Percentiles rank a stretch among this genome's conserved stretches.
Conservation (phyloP, 306 rosid genomes). For the Trifolium fragiferum region DNA sequence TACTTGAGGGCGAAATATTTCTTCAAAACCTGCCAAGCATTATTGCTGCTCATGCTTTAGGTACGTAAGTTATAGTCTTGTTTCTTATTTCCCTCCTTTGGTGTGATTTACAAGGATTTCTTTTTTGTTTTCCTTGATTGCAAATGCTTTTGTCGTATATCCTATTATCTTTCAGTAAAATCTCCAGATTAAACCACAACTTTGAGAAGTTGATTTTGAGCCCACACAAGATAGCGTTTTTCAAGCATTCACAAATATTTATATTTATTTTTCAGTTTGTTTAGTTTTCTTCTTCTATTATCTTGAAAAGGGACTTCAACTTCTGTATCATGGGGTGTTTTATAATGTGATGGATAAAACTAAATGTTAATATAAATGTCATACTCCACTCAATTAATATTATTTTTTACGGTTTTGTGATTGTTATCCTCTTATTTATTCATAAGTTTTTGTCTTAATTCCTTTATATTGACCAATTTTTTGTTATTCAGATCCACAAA, state of each 20-base stretch:
- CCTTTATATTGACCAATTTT: slow-evolving; percentile 28
- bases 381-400: neutral
- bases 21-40: slow-evolving; percentile 97
- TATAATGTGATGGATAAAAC: slow-evolving; percentile 7
- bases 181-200: slow-evolving; percentile 9
- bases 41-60: slow-evolving; percentile 90
- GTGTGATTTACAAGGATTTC: slow-evolving; percentile 15
- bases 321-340: neutral
- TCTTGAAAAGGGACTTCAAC: neutral
- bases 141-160: slow-evolving; percentile 15
- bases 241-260: neutral
- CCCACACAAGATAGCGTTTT: neutral
- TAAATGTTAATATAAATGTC: slow-evolving; percentile 1
- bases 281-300: slow-evolving; percentile 21
- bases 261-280: neutral
- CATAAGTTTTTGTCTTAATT: slow-evolving; percentile 5
- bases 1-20: slow-evolving; percentile 95
- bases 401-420: slow-evolving; percentile 1
- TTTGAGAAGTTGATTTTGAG: slow-evolving; percentile 29
- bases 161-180: slow-evolving; percentile 1
- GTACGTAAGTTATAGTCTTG: slow-evolving; percentile 45
- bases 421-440: slow-evolving; percentile 25
- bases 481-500: slow-evolving; percentile 75
- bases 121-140: slow-evolving; percentile 28
- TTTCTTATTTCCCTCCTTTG: slow-evolving; percentile 26